phyloP scores from a whole-genome alignment of 2,329 filamentous ascomycete genomes.

The Cryphonectria japonica region DNA sequence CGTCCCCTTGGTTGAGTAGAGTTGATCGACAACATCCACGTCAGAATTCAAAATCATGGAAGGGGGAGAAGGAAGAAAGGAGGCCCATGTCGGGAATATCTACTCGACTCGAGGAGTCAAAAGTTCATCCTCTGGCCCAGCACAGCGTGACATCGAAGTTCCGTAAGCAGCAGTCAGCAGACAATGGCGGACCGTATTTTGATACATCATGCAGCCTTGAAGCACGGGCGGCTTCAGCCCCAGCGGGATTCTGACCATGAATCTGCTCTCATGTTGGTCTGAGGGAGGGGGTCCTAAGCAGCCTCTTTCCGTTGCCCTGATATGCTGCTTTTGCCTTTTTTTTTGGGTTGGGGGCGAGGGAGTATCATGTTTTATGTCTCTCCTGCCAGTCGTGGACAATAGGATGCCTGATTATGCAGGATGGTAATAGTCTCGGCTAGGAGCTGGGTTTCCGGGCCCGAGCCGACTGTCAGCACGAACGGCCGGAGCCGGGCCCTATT shows the following conservation, averaged over 20 bases:
- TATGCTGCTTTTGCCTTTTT: not conserved
- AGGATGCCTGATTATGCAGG: not conserved
- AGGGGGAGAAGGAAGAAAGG: not conserved
- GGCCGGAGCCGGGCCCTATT: not conserved
- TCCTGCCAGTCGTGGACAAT: not conserved
- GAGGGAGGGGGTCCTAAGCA: not conserved
- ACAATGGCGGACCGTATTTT: not conserved
- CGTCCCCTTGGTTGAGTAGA: not conserved
- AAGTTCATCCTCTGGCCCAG: not conserved
- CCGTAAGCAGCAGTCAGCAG: not conserved
- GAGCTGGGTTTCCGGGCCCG: not conserved
- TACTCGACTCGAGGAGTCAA: not conserved
- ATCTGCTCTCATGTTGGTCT: not conserved
- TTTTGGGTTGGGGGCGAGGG: not conserved
- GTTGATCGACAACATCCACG: not conserved
- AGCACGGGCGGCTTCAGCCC: not conserved
- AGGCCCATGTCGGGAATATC: not conserved
- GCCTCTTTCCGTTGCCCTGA: not conserved
- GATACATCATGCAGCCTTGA: not conserved
- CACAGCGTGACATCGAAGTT: not conserved
- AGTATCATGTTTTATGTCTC: not conserved
- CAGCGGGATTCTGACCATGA: not conserved
- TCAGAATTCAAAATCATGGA: not conserved
- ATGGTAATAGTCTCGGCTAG: not conserved
- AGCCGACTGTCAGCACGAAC: not conserved